Percentiles rank a stretch among this genome's conserved stretches.
These are phyloP conservation scores for Syncephalastrum racemosum DNA, from an alignment of 371 early-diverging fungal genomes.

Conservation along the genomic window DNA sequence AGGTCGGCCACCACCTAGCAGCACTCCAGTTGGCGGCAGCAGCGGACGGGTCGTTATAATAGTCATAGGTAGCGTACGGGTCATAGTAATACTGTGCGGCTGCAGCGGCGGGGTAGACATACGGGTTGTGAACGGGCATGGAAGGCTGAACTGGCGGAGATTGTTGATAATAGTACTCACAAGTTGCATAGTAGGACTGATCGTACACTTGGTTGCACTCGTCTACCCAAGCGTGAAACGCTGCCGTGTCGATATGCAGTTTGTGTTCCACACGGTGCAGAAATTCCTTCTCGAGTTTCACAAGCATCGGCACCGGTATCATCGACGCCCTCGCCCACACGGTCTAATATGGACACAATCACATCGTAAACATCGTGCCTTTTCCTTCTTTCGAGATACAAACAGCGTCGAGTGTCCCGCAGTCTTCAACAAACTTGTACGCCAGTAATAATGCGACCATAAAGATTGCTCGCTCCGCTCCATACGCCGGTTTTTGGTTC, in stretches of 20 bases:
- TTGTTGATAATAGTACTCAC: too few relatives aligned
- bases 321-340: slow-evolving; percentile 27
- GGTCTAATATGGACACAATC: slow-evolving; percentile 6
- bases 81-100: too few relatives aligned
- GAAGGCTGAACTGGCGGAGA: too few relatives aligned
- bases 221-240: slow-evolving; percentile 12
- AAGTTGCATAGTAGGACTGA: slow-evolving; percentile 2
- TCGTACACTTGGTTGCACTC: slow-evolving; percentile 14
- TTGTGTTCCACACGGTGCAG: slow-evolving; percentile 11
- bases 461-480: slow-evolving; percentile 30
- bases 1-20: too few relatives aligned
- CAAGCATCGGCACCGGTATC: slow-evolving; percentile 12
- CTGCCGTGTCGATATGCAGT: slow-evolving; percentile 12
- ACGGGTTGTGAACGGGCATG: too few relatives aligned
- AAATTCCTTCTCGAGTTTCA: slow-evolving; percentile 14
- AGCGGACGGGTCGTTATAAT: too few relatives aligned
- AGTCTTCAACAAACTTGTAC: slow-evolving; percentile 39
- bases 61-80: too few relatives aligned
- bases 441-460: slow-evolving; percentile 33
- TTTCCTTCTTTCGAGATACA: neutral
- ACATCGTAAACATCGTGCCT: neutral
- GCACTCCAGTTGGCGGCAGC: too few relatives aligned
- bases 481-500: slow-evolving; percentile 19
- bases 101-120: too few relatives aligned
- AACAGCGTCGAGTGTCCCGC: slow-evolving; percentile 30